Conservation (phyloP, 2,329 filamentous ascomycete genomes). For the Fusarium dimerum region DNA sequence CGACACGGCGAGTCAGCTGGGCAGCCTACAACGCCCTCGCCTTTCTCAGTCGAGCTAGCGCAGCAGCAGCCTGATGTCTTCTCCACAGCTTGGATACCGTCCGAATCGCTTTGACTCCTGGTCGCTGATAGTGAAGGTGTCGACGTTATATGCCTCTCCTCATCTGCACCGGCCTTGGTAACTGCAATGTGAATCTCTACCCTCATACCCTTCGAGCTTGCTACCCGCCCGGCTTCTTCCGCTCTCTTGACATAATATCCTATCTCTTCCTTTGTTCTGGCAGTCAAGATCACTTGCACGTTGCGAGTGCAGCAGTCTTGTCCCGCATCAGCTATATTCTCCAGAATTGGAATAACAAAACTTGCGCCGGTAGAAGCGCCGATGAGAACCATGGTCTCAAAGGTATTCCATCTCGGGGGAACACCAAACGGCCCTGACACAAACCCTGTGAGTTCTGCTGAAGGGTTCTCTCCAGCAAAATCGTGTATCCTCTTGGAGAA, state of each 20-base stretch:
- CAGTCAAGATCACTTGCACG: slow-evolving; percentile 55
- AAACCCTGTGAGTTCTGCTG: slow-evolving; percentile 40
- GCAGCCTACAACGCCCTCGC: slow-evolving; percentile 8
- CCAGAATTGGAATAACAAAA: slow-evolving; percentile 60
- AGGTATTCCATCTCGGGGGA: slow-evolving; percentile 58
- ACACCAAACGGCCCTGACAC: slow-evolving; percentile 58
- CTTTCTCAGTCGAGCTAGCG: slow-evolving; percentile 13
- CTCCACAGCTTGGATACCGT: slow-evolving; percentile 16
- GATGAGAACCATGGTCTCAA: slow-evolving; percentile 60
- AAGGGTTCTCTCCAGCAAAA: slow-evolving; percentile 42
- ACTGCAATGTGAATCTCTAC: slow-evolving; percentile 56
- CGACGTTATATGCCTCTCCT: slow-evolving; percentile 23
- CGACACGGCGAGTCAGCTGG: slow-evolving; percentile 16
- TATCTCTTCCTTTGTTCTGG: slow-evolving; percentile 54
- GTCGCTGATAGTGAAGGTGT: slow-evolving; percentile 28
- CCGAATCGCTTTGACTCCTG: slow-evolving; percentile 20
- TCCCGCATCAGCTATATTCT: slow-evolving; percentile 49
- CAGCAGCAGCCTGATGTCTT: slow-evolving; percentile 26
- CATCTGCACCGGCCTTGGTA: slow-evolving; percentile 37
- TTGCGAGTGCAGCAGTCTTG: slow-evolving; percentile 49
- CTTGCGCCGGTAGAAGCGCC: slow-evolving; percentile 65
- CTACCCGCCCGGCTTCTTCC: slow-evolving; percentile 45
- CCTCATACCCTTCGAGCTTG: slow-evolving; percentile 46
- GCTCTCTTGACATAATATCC: slow-evolving; percentile 55
- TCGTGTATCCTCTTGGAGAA: slow-evolving; percentile 57